These are phyloP conservation scores for Stenocarpella maydis DNA, from an alignment of 2,329 filamentous ascomycete species.

Conservation along the genomic window DNA sequence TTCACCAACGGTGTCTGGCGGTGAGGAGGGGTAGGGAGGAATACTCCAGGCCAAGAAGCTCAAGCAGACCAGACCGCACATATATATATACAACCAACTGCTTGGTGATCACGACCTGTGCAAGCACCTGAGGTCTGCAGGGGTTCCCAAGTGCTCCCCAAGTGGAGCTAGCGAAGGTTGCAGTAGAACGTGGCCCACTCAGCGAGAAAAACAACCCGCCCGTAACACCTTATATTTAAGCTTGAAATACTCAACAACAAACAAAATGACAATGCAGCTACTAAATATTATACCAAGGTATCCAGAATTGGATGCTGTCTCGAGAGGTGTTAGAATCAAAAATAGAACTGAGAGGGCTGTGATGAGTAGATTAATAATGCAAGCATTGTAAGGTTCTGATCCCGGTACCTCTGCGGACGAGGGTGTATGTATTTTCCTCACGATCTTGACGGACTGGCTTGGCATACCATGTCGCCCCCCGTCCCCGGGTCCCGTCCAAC, in stretches of 20 bases:
- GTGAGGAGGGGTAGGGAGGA: background rate
- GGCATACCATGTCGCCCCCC: conserved; percentile 18
- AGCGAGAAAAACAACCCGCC: no score
- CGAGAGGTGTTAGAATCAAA: no score
- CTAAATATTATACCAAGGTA: no score
- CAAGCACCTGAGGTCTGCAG: background rate
- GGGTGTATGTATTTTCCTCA: no score
- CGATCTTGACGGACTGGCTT: conserved; percentile 7
- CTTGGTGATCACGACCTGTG: background rate
- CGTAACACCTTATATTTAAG: no score
- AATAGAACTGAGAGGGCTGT: no score
- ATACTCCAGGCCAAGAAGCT: conserved; percentile 14
- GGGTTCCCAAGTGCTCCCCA: background rate
- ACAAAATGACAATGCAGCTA: no score
- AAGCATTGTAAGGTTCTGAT: no score
- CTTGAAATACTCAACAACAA: no score
- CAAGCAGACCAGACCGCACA: conserved; percentile 6
- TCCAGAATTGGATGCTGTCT: no score
- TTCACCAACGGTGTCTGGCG: background rate
- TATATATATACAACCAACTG: conserved; percentile 4
- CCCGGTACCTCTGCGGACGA: no score
- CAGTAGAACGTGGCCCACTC: conserved; percentile 16
- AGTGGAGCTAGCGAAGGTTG: conserved; percentile 5
- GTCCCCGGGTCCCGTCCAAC: background rate
- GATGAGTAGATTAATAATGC: no score